Conservation (phyloP, 768 basidiomycete genomes). For the Leccinum longicurvipes region DNA sequence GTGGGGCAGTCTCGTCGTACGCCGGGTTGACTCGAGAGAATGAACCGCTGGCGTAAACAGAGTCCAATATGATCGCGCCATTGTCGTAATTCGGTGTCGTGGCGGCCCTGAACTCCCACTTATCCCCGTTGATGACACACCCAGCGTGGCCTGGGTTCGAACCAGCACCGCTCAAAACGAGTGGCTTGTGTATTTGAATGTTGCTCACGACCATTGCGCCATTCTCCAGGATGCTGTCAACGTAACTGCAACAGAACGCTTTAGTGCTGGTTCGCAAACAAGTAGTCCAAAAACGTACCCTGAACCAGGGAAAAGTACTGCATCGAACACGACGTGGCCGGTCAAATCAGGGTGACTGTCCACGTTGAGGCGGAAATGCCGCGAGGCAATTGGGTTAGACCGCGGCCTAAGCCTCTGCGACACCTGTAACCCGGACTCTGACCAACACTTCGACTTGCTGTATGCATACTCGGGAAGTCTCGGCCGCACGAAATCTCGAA, state of each 20-base stretch:
- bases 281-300: conserved; percentile 35
- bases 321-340: conserved; percentile 43
- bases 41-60: conserved; percentile 26
- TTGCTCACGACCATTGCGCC: conserved; percentile 29
- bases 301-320: conserved; percentile 43
- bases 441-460: conserved; percentile 26
- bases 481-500: conserved; percentile 16
- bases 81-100: too few species aligned
- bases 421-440: conserved; percentile 20
- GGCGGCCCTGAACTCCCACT: conserved; percentile 32
- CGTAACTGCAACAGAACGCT: conserved; percentile 12
- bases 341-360: conserved; percentile 33
- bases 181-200: conserved; percentile 27
- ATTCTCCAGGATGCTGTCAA: conserved; percentile 32
- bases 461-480: conserved; percentile 31
- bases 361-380: conserved; percentile 33
- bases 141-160: conserved; percentile 20
- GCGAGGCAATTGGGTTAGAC: conserved; percentile 37
- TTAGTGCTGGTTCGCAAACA: not conserved
- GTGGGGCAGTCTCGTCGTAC: conserved; percentile 14
- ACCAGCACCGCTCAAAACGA: conserved; percentile 21
- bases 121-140: conserved; percentile 25
- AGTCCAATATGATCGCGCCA: too few species aligned
- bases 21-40: conserved; percentile 30
- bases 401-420: conserved; percentile 26